Evolutionary conservation across 768 basidiomycete genomes (phyloP).

Genomic region (Russula sp.): DNA sequence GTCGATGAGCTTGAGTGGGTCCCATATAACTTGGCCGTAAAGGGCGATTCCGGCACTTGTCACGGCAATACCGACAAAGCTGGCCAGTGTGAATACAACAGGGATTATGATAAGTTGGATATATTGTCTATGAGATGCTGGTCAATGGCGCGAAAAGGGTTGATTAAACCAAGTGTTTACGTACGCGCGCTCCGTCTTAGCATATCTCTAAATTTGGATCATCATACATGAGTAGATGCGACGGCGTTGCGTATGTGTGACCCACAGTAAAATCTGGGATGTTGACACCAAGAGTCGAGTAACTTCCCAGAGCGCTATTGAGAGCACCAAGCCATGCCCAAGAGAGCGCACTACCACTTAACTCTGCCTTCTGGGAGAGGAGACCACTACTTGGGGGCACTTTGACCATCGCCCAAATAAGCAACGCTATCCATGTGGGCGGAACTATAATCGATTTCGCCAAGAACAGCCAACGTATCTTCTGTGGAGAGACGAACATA

Average conservation of each 20-base stretch:
- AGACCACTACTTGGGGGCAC: conserved; percentile 62
- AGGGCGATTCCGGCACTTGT: conserved; percentile 71
- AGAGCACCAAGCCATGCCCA: conserved; percentile 80
- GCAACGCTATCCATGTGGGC: conserved; percentile 39
- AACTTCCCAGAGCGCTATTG: conserved; percentile 75
- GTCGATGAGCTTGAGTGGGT: conserved; percentile 72
- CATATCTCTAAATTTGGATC: conserved; percentile 55
- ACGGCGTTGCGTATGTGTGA: background rate
- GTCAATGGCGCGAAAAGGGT: background rate
- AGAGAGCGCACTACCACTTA: conserved; percentile 54
- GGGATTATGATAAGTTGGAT: conserved; percentile 76
- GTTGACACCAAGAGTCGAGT: conserved; percentile 70
- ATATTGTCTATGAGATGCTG: conserved; percentile 51
- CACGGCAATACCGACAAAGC: conserved; percentile 78
- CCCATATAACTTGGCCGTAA: conserved; percentile 68
- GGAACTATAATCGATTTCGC: conserved; percentile 53
- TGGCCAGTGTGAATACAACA: conserved; percentile 67
- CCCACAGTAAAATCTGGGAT: conserved; percentile 79
- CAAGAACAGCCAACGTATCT: conserved; percentile 72
- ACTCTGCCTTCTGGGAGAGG: conserved; percentile 47
- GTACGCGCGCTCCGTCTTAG: conserved; percentile 61
- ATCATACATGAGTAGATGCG: background rate
- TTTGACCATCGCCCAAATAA: conserved; percentile 51
- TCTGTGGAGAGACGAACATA: conserved; percentile 73
- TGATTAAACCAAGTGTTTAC: conserved; percentile 29